A percentile compares a stretch with the other conserved stretches of the same genome.
Conservation (phyloP, 1,139 yeast species). For the Meyerozyma carpophila region DNA sequence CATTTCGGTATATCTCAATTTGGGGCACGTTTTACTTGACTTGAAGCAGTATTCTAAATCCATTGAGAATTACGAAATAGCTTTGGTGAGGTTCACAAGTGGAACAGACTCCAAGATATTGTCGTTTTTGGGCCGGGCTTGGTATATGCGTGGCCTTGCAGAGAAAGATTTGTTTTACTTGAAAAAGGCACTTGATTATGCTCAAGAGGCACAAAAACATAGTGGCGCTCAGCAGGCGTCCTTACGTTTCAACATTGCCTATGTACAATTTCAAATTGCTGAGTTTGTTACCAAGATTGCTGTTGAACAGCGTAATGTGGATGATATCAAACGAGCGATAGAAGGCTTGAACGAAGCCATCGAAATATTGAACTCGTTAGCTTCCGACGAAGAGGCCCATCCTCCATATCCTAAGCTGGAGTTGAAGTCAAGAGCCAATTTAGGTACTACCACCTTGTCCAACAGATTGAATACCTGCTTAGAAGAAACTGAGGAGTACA, state of each 20-base stretch:
- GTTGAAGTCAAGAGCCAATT: constrained; percentile 74
- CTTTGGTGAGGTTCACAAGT: constrained; percentile 60
- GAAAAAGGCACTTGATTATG: constrained; percentile 56
- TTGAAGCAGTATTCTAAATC: constrained; percentile 80
- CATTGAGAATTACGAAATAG: constrained; percentile 82
- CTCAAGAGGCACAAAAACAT: constrained; percentile 50
- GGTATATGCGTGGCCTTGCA: constrained; percentile 75
- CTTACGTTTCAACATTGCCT: constrained; percentile 77
- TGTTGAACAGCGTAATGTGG: constrained; percentile 52
- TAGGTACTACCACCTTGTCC: constrained; percentile 74
- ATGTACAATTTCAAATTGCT: constrained; percentile 81
- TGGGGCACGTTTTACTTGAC: constrained; percentile 85
- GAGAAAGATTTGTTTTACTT: constrained; percentile 63
- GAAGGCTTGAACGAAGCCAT: constrained; percentile 62
- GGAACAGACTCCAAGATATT: constrained; percentile 61
- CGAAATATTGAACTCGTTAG: constrained; percentile 51
- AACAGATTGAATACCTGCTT: constrained; percentile 67
- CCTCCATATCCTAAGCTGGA: constrained; percentile 79
- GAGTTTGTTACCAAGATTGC: constrained; percentile 69
- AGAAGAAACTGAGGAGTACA: constrained; percentile 68
- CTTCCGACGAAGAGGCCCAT: constrained; percentile 45
- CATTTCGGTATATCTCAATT: constrained; percentile 73
- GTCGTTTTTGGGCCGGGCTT: constrained; percentile 79
- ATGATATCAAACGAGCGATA: constrained; percentile 56
- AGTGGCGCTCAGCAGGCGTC: constrained; percentile 32